phyloP scores from a whole-genome alignment of 805 yeast genomes.

The Sporopachydermia lactativora region DNA sequence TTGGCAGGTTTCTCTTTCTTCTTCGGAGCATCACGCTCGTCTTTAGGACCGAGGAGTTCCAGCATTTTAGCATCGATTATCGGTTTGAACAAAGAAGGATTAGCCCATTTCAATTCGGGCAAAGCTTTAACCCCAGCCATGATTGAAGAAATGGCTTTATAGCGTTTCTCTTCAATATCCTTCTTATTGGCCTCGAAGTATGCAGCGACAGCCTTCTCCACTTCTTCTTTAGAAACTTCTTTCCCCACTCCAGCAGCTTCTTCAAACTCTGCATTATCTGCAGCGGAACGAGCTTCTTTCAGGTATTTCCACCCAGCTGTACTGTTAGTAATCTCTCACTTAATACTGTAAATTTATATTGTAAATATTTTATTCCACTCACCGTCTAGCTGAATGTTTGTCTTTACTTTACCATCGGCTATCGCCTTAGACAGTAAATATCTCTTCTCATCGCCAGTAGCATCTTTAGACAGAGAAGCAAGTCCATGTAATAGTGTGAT shows the following conservation, averaged over 20 bases:
- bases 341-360: no score
- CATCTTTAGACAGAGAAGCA: conserved; percentile 56
- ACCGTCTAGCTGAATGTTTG: conserved; percentile 53
- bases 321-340: background rate
- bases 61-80: conserved; percentile 67
- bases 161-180: conserved; percentile 58
- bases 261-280: conserved; percentile 15
- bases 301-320: conserved; percentile 67
- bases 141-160: conserved; percentile 61
- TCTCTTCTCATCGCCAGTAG: conserved; percentile 29
- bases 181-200: conserved; percentile 47
- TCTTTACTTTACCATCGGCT: conserved; percentile 44
- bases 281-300: conserved; percentile 24
- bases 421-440: conserved; percentile 45
- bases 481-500: conserved; percentile 60
- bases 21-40: conserved; percentile 77
- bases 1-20: conserved; percentile 55
- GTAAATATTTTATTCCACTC: no score
- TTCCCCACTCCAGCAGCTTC: conserved; percentile 34
- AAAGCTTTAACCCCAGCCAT: conserved; percentile 65
- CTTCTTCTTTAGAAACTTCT: conserved; percentile 51
- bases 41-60: conserved; percentile 79
- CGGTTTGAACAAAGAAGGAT: conserved; percentile 77
- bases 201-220: conserved; percentile 37
- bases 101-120: conserved; percentile 81